phyloP scores from a whole-genome alignment of 2,329 filamentous ascomycete genomes.

The Cytospora mali region DNA sequence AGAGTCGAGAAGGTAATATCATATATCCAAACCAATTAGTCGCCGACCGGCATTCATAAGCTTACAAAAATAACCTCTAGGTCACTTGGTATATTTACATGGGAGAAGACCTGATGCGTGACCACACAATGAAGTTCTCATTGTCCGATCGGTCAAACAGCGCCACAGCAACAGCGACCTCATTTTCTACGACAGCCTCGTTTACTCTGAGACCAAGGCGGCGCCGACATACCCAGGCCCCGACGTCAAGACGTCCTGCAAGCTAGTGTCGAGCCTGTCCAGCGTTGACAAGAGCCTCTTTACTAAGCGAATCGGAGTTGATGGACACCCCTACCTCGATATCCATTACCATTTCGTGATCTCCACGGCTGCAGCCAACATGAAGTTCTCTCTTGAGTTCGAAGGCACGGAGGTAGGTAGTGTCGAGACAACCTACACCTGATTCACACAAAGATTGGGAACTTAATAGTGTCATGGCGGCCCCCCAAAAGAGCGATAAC shows the following conservation, averaged over 20 bases:
- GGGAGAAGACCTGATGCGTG: slow-evolving; percentile 5
- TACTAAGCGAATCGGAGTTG: not conserved
- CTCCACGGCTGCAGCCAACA: not conserved
- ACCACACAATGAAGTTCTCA: not conserved
- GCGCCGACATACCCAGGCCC: not conserved
- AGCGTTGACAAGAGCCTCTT: not conserved
- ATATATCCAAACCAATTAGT: not conserved
- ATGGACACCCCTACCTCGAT: not conserved
- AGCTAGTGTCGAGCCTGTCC: not conserved
- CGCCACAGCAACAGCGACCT: not conserved
- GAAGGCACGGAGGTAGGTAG: not conserved
- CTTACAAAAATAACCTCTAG: not conserved
- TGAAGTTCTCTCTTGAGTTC: slow-evolving; percentile 17
- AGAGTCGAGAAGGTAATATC: not conserved
- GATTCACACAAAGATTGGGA: not conserved
- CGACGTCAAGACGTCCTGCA: not conserved
- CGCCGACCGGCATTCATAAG: not conserved
- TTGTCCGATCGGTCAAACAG: not conserved
- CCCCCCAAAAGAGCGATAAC: too few species aligned
- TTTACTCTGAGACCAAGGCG: not conserved
- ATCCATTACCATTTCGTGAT: not conserved
- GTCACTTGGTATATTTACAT: slow-evolving; percentile 7
- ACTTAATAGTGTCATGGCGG: not conserved
- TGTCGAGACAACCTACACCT: slow-evolving; percentile 1
- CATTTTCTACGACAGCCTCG: not conserved